These are phyloP conservation scores for Erythrobasidium hasegawianum DNA, from an alignment of 1,284 basidiomycete genomes.

Conservation along the genomic window DNA sequence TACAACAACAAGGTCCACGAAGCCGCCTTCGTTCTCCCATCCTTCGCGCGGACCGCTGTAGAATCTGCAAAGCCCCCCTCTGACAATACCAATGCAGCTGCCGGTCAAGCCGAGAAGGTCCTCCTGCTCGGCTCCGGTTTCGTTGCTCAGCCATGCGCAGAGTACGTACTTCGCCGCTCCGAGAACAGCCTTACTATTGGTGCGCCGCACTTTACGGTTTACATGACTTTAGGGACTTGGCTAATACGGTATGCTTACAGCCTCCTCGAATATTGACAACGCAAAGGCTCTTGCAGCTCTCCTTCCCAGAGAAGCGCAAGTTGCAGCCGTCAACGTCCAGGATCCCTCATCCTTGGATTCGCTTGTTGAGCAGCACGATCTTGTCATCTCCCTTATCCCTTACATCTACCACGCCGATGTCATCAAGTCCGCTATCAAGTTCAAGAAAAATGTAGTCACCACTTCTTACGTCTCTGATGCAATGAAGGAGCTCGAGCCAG, in stretches of 20 bases:
- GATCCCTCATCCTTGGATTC: constrained; percentile 68
- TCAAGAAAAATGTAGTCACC: constrained; percentile 91
- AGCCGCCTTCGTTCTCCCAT: constrained; percentile 82
- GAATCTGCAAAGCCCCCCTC: constrained; percentile 48
- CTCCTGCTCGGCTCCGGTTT: constrained; percentile 92
- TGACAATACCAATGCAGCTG: constrained; percentile 36
- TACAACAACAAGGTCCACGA: constrained; percentile 81
- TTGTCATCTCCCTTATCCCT: constrained; percentile 95
- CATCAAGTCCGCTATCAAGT: constrained; percentile 92
- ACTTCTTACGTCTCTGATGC: constrained; percentile 89
- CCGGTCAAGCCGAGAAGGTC: constrained; percentile 61
- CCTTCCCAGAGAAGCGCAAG: constrained; percentile 61
- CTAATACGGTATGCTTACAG: constrained; percentile 50
- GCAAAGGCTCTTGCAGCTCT: constrained; percentile 67
- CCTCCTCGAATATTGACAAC: constrained; percentile 75
- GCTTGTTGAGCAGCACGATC: constrained; percentile 78
- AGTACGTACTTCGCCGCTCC: constrained; percentile 81
- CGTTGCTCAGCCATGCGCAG: constrained; percentile 88
- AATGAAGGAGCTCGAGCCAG: constrained; percentile 81
- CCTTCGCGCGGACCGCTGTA: constrained; percentile 67
- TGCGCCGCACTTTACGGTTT: too few relatives aligned
- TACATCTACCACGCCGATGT: constrained; percentile 89
- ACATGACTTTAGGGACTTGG: too few relatives aligned
- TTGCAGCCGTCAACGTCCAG: constrained; percentile 72
- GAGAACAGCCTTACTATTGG: constrained; percentile 81